A percentile compares a stretch with the other conserved stretches of the same genome.
phyloP scores from a whole-genome alignment of 805 yeast genomes.

The Suhomyces emberorum region DNA sequence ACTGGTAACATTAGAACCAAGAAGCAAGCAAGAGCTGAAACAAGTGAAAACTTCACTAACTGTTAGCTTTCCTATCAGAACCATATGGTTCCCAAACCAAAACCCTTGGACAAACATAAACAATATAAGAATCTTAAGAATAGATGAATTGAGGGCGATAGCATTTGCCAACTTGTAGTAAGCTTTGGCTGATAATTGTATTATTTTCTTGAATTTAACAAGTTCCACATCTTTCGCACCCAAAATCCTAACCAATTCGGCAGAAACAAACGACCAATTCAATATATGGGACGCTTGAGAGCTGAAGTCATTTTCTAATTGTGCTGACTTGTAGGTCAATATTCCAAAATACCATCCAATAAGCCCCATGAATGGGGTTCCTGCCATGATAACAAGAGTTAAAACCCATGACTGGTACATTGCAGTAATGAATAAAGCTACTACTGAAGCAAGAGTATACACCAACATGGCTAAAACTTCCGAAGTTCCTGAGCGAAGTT shows the following conservation, averaged over 20 bases:
- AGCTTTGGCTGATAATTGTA: slow-evolving; percentile 32
- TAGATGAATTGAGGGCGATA: slow-evolving; percentile 53
- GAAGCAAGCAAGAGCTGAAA: slow-evolving; percentile 72
- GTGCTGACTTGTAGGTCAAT: slow-evolving; percentile 47
- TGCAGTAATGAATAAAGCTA: slow-evolving; percentile 59
- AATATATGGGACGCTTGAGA: slow-evolving; percentile 56
- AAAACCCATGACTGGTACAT: slow-evolving; percentile 82
- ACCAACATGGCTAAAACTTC: slow-evolving; percentile 60
- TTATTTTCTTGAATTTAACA: slow-evolving; percentile 36
- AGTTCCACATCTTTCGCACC: slow-evolving; percentile 56
- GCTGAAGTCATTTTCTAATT: slow-evolving; percentile 54
- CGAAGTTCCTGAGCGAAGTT: slow-evolving; percentile 61
- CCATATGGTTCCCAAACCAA: slow-evolving; percentile 81
- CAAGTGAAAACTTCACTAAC: slow-evolving; percentile 75
- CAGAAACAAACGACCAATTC: slow-evolving; percentile 67
- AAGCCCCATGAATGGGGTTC: slow-evolving; percentile 63
- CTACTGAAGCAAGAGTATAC: slow-evolving; percentile 50
- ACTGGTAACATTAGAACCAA: slow-evolving; percentile 59
- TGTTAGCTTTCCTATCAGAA: slow-evolving; percentile 45
- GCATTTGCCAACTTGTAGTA: slow-evolving; percentile 46
- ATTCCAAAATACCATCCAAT: slow-evolving; percentile 50
- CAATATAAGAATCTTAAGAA: slow-evolving; percentile 55
- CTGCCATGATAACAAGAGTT: slow-evolving; percentile 71
- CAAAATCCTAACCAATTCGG: slow-evolving; percentile 58
- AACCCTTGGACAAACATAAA: slow-evolving; percentile 87